Percentiles rank a stretch among this genome's conserved stretches.
These are phyloP conservation scores for Megacollybia marginata DNA, from an alignment of 768 basidiomycete species.

Conservation along the genomic window DNA sequence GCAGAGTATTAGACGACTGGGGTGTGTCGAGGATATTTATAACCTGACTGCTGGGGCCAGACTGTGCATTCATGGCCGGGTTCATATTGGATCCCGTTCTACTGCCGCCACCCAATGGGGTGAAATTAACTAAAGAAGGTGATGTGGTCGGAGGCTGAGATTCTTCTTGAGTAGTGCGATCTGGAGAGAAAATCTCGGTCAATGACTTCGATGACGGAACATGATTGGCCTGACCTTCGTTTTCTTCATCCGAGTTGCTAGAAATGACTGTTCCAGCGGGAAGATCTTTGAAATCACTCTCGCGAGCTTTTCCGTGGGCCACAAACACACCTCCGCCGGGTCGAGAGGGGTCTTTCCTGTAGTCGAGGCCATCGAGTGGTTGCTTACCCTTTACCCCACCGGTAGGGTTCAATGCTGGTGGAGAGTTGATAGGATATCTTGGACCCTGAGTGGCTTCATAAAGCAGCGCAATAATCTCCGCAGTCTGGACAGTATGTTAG, in stretches of 20 bases:
- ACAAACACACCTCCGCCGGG: slow-evolving; percentile 88
- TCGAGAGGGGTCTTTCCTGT: slow-evolving; percentile 70
- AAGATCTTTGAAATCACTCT: slow-evolving; percentile 44
- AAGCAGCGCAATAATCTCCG: slow-evolving; percentile 86
- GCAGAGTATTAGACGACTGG: slow-evolving; percentile 45
- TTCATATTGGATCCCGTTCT: slow-evolving; percentile 53
- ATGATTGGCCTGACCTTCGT: slow-evolving; percentile 39
- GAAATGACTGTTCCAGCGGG: slow-evolving; percentile 50
- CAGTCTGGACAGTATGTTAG: slow-evolving; percentile 45
- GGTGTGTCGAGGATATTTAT: slow-evolving; percentile 68
- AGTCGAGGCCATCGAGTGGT: slow-evolving; percentile 51
- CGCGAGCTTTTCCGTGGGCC: slow-evolving; percentile 42
- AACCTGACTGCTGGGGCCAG: slow-evolving; percentile 49
- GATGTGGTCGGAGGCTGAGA: slow-evolving; percentile 3
- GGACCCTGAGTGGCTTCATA: slow-evolving; percentile 91
- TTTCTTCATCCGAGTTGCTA: slow-evolving; percentile 34
- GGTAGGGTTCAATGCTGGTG: slow-evolving; percentile 68
- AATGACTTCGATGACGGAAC: slow-evolving; percentile 5
- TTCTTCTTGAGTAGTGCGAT: neutral
- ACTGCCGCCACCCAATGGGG: slow-evolving; percentile 34
- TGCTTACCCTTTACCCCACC: slow-evolving; percentile 57
- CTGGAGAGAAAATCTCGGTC: neutral
- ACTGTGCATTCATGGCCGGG: slow-evolving; percentile 56
- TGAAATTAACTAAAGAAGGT: slow-evolving; percentile 49
- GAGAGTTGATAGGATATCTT: slow-evolving; percentile 40